Percentiles rank a stretch among this genome's conserved stretches.
Conservation (phyloP, 257 asterid species). For the Solanum chilense region DNA sequence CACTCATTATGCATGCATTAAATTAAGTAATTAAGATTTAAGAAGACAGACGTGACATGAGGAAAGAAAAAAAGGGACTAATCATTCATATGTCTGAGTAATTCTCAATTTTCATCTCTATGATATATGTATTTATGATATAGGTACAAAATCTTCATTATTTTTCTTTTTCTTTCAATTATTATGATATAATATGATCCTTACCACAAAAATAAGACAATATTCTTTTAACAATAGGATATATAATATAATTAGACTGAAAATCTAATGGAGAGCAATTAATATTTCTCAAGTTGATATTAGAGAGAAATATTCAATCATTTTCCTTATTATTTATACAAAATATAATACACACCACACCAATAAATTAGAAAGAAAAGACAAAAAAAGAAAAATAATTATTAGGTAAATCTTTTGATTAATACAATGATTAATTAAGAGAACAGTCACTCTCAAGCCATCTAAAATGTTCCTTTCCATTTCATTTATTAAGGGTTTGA, state of each 20-base stretch:
- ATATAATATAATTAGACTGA: neutral
- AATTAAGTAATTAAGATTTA: no score
- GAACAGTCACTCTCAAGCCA: conserved; percentile 19
- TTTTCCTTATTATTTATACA: no score
- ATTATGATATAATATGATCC: neutral
- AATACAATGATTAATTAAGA: neutral
- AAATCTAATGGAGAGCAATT: neutral
- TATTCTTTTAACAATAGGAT: neutral
- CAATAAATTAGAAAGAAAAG: neutral
- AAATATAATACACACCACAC: neutral
- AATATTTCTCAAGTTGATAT: no score
- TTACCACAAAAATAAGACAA: neutral
- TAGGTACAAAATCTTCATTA: neutral
- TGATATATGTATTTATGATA: neutral
- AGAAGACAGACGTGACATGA: no score
- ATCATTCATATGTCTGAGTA: no score
- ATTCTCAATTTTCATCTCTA: no score
- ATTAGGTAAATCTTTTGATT: neutral
- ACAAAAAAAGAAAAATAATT: neutral
- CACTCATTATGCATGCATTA: no score
- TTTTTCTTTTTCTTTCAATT: neutral
- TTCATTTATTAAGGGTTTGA: conserved; percentile 29
- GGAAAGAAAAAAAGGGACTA: no score
- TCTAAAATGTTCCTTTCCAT: conserved; percentile 18
- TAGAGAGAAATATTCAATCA: neutral